Evolutionary conservation across 352 stramenopile genomes (phyloP).

Genomic region (Pythium vanterpoolii): DNA sequence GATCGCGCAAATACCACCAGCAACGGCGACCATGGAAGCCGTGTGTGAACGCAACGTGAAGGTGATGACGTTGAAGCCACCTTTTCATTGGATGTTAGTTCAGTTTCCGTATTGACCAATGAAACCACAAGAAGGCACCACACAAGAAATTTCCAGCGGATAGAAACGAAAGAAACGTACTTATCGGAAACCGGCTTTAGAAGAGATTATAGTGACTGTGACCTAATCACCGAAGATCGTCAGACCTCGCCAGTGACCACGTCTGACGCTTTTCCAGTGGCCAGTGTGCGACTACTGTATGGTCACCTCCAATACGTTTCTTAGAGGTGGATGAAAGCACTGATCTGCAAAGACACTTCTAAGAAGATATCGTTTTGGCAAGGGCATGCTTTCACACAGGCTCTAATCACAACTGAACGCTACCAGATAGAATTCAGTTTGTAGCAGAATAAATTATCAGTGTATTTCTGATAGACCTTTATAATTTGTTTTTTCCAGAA

Average conservation of each 20-base stretch:
- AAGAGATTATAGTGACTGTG: background rate
- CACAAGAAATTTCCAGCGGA: constrained; percentile 4
- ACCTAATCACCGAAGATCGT: constrained; percentile 10
- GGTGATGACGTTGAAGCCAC: constrained; percentile 27
- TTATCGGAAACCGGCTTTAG: constrained; percentile 1
- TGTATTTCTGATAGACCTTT: no score
- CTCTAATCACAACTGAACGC: constrained; percentile 3
- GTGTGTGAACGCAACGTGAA: constrained; percentile 3
- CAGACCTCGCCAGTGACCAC: background rate
- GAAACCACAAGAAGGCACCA: background rate
- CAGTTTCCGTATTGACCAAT: constrained; percentile 9
- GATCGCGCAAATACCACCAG: constrained; percentile 17
- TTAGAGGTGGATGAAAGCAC: no score
- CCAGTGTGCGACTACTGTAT: background rate
- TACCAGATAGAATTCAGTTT: no score
- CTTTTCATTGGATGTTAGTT: constrained; percentile 18
- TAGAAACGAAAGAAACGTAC: constrained; percentile 3
- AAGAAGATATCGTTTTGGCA: background rate
- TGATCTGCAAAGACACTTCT: no score
- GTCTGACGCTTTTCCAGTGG: background rate
- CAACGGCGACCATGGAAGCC: background rate
- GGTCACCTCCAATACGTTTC: background rate
- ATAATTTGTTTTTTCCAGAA: no score
- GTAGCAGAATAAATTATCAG: no score
- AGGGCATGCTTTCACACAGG: constrained; percentile 2